phyloP scores from a whole-genome alignment of 2,329 filamentous ascomycete species.

The Claviceps sp. region DNA sequence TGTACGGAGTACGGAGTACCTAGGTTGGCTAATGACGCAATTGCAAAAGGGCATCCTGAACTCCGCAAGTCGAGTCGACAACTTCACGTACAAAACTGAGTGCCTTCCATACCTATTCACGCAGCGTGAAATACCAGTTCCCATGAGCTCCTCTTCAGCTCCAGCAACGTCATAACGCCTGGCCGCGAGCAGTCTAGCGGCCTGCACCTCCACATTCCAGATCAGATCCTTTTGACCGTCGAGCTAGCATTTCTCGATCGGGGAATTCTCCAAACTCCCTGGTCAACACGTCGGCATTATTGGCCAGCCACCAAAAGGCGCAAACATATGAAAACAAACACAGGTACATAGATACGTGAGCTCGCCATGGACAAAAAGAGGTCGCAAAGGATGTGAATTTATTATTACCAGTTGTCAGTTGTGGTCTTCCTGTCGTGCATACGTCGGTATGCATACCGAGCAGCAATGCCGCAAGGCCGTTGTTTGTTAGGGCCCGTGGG shows the following conservation, averaged over 20 bases:
- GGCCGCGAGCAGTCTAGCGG: neutral
- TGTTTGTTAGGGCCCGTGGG: neutral
- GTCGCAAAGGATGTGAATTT: too few relatives aligned
- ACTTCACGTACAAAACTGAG: too few relatives aligned
- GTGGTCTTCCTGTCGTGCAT: neutral
- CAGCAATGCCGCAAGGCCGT: neutral
- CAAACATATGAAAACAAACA: neutral
- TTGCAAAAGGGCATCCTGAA: too few relatives aligned
- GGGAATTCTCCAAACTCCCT: neutral
- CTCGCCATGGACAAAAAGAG: too few relatives aligned
- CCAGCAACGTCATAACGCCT: neutral
- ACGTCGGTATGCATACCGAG: neutral
- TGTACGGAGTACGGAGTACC: too few relatives aligned
- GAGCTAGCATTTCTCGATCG: neutral
- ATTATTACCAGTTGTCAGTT: neutral
- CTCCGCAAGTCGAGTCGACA: too few relatives aligned
- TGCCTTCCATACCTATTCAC: too few relatives aligned
- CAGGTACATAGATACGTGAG: neutral
- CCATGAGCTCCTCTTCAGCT: too few relatives aligned
- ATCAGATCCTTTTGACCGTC: neutral
- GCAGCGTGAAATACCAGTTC: too few relatives aligned
- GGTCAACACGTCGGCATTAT: neutral
- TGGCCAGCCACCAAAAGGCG: neutral
- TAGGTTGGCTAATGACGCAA: too few relatives aligned
- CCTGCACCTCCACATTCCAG: neutral